Percentiles rank a stretch among this genome's conserved stretches.
Conservation (phyloP, 2,329 filamentous ascomycete species). For the Aspergillus oerlinghausenensis region DNA sequence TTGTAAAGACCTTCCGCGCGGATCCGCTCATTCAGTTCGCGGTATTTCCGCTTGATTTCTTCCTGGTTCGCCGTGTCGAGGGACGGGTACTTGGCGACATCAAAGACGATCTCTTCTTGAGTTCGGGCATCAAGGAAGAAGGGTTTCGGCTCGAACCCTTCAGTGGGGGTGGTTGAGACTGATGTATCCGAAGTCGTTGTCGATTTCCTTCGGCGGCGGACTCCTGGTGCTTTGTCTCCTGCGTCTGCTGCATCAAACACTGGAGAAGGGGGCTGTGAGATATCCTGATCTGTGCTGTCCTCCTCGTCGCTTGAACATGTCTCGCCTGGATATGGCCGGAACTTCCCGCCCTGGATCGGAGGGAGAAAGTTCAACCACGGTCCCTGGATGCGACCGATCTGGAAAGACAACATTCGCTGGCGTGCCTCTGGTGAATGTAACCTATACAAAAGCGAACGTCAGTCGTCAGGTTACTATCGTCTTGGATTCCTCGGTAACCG, state of each 20-base stretch:
- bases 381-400: conserved; percentile 77
- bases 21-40: conserved; percentile 68
- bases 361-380: conserved; percentile 84
- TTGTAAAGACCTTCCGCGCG: conserved; percentile 71
- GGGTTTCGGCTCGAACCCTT: conserved; percentile 39
- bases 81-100: conserved; percentile 74
- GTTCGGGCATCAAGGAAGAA: conserved; percentile 70
- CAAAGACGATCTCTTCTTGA: conserved; percentile 67
- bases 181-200: conserved; percentile 23
- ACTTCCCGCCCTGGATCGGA: conserved; percentile 84
- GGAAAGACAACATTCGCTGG: conserved; percentile 71
- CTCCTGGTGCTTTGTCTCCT: conserved; percentile 13
- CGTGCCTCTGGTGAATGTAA: conserved; percentile 77
- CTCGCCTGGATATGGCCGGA: conserved; percentile 53
- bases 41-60: conserved; percentile 73
- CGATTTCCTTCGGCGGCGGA: conserved; percentile 35
- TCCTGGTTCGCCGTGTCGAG: conserved; percentile 70
- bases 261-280: conserved; percentile 55
- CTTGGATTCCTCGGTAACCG: conserved; percentile 30
- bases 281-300: conserved; percentile 48
- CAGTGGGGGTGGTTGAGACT: conserved; percentile 22
- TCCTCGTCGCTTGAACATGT: conserved; percentile 39
- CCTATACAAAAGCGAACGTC: conserved; percentile 42
- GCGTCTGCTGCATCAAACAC: conserved; percentile 53
- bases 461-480: conserved; percentile 9